These are phyloP conservation scores for Penicillium verrucosum DNA, from an alignment of 2,329 filamentous ascomycete species.

Conservation along the genomic window DNA sequence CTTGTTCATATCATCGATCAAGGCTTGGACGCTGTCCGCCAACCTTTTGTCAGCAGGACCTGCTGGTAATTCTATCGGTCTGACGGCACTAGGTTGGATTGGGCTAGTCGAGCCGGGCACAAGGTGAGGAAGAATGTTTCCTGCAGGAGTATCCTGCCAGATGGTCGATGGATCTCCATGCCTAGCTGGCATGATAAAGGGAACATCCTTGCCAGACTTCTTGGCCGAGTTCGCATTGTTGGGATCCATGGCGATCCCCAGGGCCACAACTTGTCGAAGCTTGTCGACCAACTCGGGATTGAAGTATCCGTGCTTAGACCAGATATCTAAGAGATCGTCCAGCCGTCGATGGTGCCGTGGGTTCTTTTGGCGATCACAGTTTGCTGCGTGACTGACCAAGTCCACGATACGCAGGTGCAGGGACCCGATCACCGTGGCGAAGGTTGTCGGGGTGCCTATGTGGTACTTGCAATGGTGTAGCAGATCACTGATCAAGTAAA, in stretches of 20 bases:
- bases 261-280: slow-evolving; percentile 56
- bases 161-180: slow-evolving; percentile 72
- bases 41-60: slow-evolving; percentile 67
- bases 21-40: slow-evolving; percentile 63
- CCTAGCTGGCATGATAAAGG: slow-evolving; percentile 68
- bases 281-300: slow-evolving; percentile 52
- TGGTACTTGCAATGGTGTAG: slow-evolving; percentile 65
- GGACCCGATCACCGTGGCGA: slow-evolving; percentile 52
- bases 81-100: slow-evolving; percentile 68
- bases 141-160: slow-evolving; percentile 80
- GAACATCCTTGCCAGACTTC: slow-evolving; percentile 51
- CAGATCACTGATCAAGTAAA: slow-evolving; percentile 76
- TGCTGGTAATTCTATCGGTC: slow-evolving; percentile 65
- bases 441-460: slow-evolving; percentile 43
- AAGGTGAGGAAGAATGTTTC: slow-evolving; percentile 75
- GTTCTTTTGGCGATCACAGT: slow-evolving; percentile 53
- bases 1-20: slow-evolving; percentile 66
- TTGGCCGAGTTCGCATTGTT: slow-evolving; percentile 40
- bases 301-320: slow-evolving; percentile 67
- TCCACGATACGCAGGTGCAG: slow-evolving; percentile 59
- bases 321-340: slow-evolving; percentile 62
- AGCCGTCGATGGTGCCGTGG: slow-evolving; percentile 67
- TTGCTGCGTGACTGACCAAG: slow-evolving; percentile 59
- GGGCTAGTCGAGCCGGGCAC: slow-evolving; percentile 71
- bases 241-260: slow-evolving; percentile 30